Evolutionary conservation across 169 alveolate genomes (phyloP), one percentile per base, ranked within the genome.

Genomic region (Cryptosporidium bovis): DNA sequence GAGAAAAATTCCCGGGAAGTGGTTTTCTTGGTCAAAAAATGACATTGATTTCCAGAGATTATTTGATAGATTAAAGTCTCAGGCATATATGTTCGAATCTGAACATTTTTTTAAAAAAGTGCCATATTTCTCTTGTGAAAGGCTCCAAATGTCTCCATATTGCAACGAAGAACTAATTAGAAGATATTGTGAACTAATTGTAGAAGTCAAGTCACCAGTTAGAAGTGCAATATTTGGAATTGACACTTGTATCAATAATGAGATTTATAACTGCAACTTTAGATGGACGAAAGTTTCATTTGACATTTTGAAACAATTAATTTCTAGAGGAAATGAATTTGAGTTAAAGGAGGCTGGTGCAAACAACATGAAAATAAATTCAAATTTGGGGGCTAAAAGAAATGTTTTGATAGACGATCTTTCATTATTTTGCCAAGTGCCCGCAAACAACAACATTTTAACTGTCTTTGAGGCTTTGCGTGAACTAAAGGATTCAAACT

Each of bases 21-120:
- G 87, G 87, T 77, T 77, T 56, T 12, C 36, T 15, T 77, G 87
- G 87, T 77, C 87, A 58, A 77, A 77, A 34, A 64, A 77, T n/a
- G 87, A 77, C 40, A 40, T 62, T 20, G 51, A 51, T 77, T 77
- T 58, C 33, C 87, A 77, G 24, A 77, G 87, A 60, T 64, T 77
- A 27, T 15, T 77, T 2, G 87, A 77, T 62, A 56, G 87, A 58
- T 64, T 77, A 56, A 77, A 60, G 64, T 27, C 77, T 31, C 87
- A 77, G 56, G 27, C 71, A 60, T 77, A 77, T 48, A 77, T 77
- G 87, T 77, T 77, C 33, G 87, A 77, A 1, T 60, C 87, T 2
- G 87, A 77, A 40, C 40, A 77, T 24, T 77, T 77, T 77, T 77
- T 77, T 77, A 77, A 77, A 27, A 77, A 44, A 27, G 87, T 77